Evolutionary conservation across 2,329 filamentous ascomycete species (phyloP), one percentile per base, ranked within the genome.

Genomic region (Teratosphaeria nubilosa): DNA sequence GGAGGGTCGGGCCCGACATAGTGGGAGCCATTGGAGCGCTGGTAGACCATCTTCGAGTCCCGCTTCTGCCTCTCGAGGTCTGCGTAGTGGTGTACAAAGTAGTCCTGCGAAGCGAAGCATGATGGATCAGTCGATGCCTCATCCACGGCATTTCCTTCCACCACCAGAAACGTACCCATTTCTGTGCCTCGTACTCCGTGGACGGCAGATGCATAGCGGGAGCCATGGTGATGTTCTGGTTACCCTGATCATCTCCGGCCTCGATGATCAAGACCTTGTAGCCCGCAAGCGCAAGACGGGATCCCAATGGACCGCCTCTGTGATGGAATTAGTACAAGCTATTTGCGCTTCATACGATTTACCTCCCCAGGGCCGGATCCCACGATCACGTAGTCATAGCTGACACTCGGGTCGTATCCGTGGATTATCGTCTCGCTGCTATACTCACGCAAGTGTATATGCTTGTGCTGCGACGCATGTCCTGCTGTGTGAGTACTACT

Each of bases 321-420:
- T 25, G 5, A 30, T 14, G 3, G 13, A 14, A 13, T 24, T 7
- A 24, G 13, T 11, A 5, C 3, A 6, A 30, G 52, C 3, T 20
- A 13, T 1, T 13, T 54, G 25, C 20, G 6, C 10, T 54, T n/a
- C 22, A 14, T 25, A 13, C 14, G 27, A n/a, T 10, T 27, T 14
- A 30, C 30, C 22, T 16, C 13, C 32, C 82, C 82, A 6, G 82
- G 75, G 3, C 83, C 82, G 6, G 80, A 82, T 11, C 83, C 83
- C 41, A 86, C 81, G 10, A 86, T 77, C 30, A 86, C 75, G 70
- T 84, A 86, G 60, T 86, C 83, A 65, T 86, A 86, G 34, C 34
- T 41, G 34, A 41, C 34, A 41, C 13, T 41, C 3, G 34, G 34
- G 16, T 54, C 52, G 30, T 54, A 54, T 11, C 52, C 52, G 4